Conservation (phyloP, 208 protist genomes). For the Trypanosoma caninum region DNA sequence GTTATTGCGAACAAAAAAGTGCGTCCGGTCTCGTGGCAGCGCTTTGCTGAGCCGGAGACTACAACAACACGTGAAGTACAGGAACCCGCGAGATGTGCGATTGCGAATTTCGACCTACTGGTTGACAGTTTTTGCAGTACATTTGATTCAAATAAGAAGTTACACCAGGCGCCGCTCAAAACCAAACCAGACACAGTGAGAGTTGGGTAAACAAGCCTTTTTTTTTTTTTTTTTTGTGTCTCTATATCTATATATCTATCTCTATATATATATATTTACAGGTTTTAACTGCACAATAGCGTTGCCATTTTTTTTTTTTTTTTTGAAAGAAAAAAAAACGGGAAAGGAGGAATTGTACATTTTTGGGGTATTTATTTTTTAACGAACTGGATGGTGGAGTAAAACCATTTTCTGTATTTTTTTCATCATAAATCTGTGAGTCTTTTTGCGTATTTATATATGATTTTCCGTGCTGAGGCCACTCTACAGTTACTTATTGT, state of each 20-base stretch:
- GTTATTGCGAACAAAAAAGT: slow-evolving; percentile 24
- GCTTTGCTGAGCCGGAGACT: not conserved
- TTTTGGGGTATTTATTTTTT: too few species aligned
- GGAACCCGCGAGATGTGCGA: not conserved
- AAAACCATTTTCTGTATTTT: too few species aligned
- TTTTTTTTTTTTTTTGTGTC: slow-evolving; percentile 6
- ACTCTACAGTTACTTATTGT: too few species aligned
- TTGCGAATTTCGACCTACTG: not conserved
- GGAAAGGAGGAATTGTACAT: too few species aligned
- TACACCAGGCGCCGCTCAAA: not conserved
- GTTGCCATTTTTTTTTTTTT: not conserved
- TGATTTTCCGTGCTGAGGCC: too few species aligned
- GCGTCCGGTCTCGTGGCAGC: slow-evolving; percentile 37
- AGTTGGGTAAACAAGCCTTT: not conserved
- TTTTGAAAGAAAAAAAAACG: too few species aligned
- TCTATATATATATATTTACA: too few species aligned
- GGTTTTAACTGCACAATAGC: not conserved
- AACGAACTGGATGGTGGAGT: too few species aligned
- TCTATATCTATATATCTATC: slow-evolving; percentile 10
- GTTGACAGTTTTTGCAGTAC: slow-evolving; percentile 3
- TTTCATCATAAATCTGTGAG: slow-evolving; percentile 3
- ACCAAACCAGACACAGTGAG: too few species aligned
- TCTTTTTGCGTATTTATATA: slow-evolving; percentile 13
- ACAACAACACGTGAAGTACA: not conserved
- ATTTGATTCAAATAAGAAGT: not conserved